Evolutionary conservation across 495 filamentous ascomycete genomes (phyloP), one percentile per base, ranked within the genome.

Genomic region (Patellaria atrata): DNA sequence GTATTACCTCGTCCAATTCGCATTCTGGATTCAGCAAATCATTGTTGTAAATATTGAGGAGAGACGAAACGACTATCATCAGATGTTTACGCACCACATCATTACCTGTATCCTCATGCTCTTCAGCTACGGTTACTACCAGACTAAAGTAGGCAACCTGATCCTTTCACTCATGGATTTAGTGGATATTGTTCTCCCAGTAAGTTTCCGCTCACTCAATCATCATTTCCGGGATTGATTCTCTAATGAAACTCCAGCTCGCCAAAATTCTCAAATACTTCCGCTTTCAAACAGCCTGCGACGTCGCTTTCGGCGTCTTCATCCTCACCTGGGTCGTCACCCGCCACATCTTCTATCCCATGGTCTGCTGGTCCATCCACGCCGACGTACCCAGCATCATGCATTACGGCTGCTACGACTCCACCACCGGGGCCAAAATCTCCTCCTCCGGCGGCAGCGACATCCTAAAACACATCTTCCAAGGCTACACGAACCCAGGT

Each of bases 231-330:
- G 23, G 12, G 4, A 8, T 12, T 18, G 5, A 33, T 19, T 18
- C 11, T 14, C n/a, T 35, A 30, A 47, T 51, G 22, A 54, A 41
- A 39, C 10, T 16, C 33, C 38, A 96, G 87, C 52, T 75, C n/a
- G 89, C 89, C 27, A 97, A 97, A 57, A 78, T 89, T 40, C 71
- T 96, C 41, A 93, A 91, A 56, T 97, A 97, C 53, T 55, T 89
- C 11, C 73, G 77, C 34, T 82, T 63, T 57, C 67, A 75, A 32
- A 72, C 55, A 8, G 56, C 77, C 41, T 94, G 86, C 70, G 86
- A 94, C 50, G 57, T 73, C 37, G 71, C 73, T 26, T 97, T 96
- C 50, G 91, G 72, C 23, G 45, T 91, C 24, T 93, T 97, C 60
- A 76, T 96, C 59, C 43, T 81, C 14, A 71, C 70, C 33, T 97